A percentile compares a stretch with the other conserved stretches of the same genome.
phyloP scores from a whole-genome alignment of 371 early-diverging fungal genomes.

The Saksenaea vasiformis region DNA sequence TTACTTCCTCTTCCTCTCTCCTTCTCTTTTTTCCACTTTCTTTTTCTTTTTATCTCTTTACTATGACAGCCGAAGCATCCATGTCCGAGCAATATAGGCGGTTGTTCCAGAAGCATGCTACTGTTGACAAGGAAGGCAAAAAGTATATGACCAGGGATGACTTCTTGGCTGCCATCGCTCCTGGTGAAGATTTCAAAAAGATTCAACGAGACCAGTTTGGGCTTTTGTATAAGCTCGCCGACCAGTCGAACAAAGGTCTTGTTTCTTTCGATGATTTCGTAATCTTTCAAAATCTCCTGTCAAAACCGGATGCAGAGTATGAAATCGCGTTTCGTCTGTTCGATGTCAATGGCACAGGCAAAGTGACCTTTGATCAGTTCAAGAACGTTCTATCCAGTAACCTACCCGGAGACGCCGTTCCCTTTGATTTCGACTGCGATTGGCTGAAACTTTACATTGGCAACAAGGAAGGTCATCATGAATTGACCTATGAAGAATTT shows the following conservation, averaged over 20 bases:
- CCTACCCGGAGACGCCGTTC: conserved; percentile 59
- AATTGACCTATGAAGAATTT: conserved; percentile 76
- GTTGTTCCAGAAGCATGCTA: conserved; percentile 67
- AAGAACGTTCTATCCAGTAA: conserved; percentile 63
- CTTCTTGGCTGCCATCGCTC: conserved; percentile 70
- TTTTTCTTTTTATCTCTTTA: conserved; percentile 10
- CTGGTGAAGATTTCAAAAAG: conserved; percentile 66
- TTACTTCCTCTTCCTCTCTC: neutral
- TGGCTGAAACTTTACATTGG: conserved; percentile 75
- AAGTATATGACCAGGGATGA: conserved; percentile 70
- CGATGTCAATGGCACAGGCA: conserved; percentile 63
- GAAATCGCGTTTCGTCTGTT: conserved; percentile 79
- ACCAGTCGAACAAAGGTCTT: conserved; percentile 59
- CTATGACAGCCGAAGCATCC: conserved; percentile 7
- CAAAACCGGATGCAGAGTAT: conserved; percentile 81
- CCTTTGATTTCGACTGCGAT: conserved; percentile 76
- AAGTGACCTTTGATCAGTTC: conserved; percentile 70
- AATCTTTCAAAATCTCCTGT: conserved; percentile 72
- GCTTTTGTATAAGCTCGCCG: conserved; percentile 76
- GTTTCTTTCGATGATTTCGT: conserved; percentile 78
- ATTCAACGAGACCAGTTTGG: conserved; percentile 62
- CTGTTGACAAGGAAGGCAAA: conserved; percentile 57
- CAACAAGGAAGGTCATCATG: conserved; percentile 55
- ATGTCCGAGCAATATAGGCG: conserved; percentile 52
- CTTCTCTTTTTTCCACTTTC: neutral